Evolutionary conservation across 108 stramenopile species (phyloP).

Genomic region (Aurantiochytrium sp.): DNA sequence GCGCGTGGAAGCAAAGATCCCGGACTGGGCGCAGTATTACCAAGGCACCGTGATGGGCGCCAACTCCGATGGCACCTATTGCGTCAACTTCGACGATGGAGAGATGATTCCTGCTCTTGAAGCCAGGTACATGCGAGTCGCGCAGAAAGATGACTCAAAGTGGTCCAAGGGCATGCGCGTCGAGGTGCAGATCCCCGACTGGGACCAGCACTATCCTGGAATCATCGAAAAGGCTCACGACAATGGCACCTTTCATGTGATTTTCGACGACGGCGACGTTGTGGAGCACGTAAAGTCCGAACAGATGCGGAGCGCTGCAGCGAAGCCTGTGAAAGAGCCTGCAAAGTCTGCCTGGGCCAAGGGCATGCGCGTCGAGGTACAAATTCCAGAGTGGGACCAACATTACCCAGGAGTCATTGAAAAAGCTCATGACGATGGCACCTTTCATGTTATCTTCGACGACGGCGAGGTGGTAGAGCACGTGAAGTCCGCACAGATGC

Average conservation of each 20-base stretch:
- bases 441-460: neutral
- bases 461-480: neutral
- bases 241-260: neutral
- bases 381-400: slow-evolving; percentile 2
- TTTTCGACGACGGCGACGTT: neutral
- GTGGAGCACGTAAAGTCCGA: neutral
- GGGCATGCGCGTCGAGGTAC: neutral
- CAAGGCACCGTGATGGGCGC: neutral
- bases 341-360: neutral
- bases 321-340: neutral
- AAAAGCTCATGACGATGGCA: neutral
- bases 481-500: neutral
- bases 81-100: slow-evolving; percentile 1
- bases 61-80: neutral
- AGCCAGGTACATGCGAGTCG: neutral
- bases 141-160: neutral
- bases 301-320: neutral
- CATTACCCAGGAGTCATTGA: neutral
- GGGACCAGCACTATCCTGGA: neutral
- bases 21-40: neutral
- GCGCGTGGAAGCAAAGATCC: neutral
- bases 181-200: neutral
- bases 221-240: neutral
- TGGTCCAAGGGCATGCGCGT: neutral
- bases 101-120: neutral